Percentiles rank a stretch among this genome's conserved stretches.
These are phyloP conservation scores for Suillus decipiens DNA, from an alignment of 768 basidiomycete genomes.

Conservation along the genomic window DNA sequence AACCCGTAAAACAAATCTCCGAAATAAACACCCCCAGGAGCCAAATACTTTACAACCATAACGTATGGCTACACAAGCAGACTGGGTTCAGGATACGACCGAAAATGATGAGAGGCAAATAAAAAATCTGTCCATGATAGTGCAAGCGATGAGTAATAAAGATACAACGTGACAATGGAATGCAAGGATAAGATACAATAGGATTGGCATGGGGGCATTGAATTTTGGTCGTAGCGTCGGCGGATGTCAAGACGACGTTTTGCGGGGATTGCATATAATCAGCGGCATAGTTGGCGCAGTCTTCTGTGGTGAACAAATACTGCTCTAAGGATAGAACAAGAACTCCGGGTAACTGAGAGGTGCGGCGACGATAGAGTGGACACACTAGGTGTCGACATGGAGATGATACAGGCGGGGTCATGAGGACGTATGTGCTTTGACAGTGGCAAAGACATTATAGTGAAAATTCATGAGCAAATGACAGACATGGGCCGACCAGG, in stretches of 20 bases:
- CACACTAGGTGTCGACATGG: constrained; percentile 1
- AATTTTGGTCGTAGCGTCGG: constrained; percentile 27
- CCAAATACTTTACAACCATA: constrained; percentile 38
- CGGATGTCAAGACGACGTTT: constrained; percentile 4
- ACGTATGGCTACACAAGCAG: constrained; percentile 37
- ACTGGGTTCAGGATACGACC: constrained; percentile 22
- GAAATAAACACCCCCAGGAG: constrained; percentile 19
- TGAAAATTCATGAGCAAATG: background rate
- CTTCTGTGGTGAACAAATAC: background rate
- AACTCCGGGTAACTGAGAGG: constrained; percentile 5
- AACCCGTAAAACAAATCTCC: constrained; percentile 11
- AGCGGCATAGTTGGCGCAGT: constrained; percentile 7
- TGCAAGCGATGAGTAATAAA: constrained; percentile 33
- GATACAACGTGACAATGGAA: constrained; percentile 32
- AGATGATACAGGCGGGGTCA: background rate
- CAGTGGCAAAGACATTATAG: background rate
- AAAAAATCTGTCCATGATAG: constrained; percentile 19
- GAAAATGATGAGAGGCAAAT: constrained; percentile 4
- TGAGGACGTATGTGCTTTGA: background rate
- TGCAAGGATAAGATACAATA: constrained; percentile 29
- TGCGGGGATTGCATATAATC: background rate
- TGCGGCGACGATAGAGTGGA: background rate
- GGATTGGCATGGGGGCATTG: constrained; percentile 29
- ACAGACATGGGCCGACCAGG: background rate
- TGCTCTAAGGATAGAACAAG: constrained; percentile 1